Evolutionary conservation across 345 rosid genomes (phyloP).

Genomic region (Eucalyptus paniculata): DNA sequence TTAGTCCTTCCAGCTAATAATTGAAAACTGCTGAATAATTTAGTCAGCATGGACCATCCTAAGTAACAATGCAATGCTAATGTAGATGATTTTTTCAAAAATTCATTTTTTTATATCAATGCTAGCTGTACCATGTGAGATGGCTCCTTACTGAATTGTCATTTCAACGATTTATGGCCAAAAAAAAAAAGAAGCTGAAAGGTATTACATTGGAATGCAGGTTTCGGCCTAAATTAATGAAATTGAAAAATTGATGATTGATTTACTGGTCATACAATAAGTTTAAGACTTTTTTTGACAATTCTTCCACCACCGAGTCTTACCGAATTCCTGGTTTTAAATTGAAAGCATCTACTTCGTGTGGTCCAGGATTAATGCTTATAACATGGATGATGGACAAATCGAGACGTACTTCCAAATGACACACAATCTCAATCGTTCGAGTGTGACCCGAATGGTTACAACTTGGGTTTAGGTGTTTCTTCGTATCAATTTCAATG

Average conservation of each 20-base stretch:
- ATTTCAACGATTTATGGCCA: accelerated
- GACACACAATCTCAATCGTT: not conserved
- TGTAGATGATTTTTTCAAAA: too few relatives aligned
- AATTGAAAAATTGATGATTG: too few relatives aligned
- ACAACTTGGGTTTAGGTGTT: not conserved
- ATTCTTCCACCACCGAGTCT: not conserved
- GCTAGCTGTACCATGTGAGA: too few relatives aligned
- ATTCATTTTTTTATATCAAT: too few relatives aligned
- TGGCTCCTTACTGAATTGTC: accelerated
- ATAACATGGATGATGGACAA: not conserved
- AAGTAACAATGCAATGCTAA: accelerated
- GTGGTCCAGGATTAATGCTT: not conserved
- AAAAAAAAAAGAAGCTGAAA: accelerated
- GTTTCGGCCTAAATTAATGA: accelerated
- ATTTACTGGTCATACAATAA: not conserved
- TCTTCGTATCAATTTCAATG: not conserved
- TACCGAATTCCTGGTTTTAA: accelerated
- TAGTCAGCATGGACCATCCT: accelerated
- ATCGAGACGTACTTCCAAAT: not conserved
- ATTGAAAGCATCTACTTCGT: not conserved
- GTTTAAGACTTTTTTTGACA: not conserved
- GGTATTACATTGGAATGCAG: too few relatives aligned
- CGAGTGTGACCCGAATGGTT: not conserved
- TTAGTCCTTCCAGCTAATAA: too few relatives aligned
- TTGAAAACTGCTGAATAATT: too few relatives aligned